Conservation (phyloP, 129 eudicot species). For the Escallonia rubra region DNA sequence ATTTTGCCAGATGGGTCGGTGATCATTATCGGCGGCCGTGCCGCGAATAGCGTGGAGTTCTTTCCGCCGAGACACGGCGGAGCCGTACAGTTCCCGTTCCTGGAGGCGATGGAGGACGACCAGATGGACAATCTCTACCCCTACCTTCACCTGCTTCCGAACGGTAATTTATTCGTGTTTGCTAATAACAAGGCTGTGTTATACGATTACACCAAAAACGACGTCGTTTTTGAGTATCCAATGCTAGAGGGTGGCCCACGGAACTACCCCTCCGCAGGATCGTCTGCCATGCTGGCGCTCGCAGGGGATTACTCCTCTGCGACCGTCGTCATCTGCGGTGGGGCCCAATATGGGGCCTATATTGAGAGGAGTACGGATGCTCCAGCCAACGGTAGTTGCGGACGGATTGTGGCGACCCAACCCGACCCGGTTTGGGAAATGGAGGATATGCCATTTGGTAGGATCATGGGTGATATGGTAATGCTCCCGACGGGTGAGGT, state of each 20-base stretch:
- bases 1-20: slow-evolving; percentile 62
- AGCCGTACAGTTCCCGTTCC: slow-evolving; percentile 45
- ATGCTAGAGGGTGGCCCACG: slow-evolving; percentile 69
- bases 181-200: slow-evolving; percentile 64
- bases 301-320: slow-evolving; percentile 58
- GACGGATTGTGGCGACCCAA: slow-evolving; percentile 53
- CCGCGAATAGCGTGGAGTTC: slow-evolving; percentile 40
- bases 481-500: slow-evolving; percentile 69
- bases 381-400: slow-evolving; percentile 64
- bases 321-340: slow-evolving; percentile 61
- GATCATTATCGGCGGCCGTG: slow-evolving; percentile 60
- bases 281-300: slow-evolving; percentile 67
- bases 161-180: slow-evolving; percentile 59
- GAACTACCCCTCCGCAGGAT: slow-evolving; percentile 83
- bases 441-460: slow-evolving; percentile 78
- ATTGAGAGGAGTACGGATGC: slow-evolving; percentile 24
- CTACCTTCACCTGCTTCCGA: slow-evolving; percentile 66
- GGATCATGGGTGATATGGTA: slow-evolving; percentile 95
- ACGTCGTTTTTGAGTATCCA: slow-evolving; percentile 36
- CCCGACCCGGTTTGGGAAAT: slow-evolving; percentile 65
- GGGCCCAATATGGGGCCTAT: slow-evolving; percentile 66
- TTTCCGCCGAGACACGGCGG: slow-evolving; percentile 42
- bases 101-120: slow-evolving; percentile 36
- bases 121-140: slow-evolving; percentile 80
- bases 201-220: slow-evolving; percentile 37